A percentile compares a stretch with the other conserved stretches of the same genome.
Conservation (phyloP, 306 rosid species). For the Cicer chorassanicum region DNA sequence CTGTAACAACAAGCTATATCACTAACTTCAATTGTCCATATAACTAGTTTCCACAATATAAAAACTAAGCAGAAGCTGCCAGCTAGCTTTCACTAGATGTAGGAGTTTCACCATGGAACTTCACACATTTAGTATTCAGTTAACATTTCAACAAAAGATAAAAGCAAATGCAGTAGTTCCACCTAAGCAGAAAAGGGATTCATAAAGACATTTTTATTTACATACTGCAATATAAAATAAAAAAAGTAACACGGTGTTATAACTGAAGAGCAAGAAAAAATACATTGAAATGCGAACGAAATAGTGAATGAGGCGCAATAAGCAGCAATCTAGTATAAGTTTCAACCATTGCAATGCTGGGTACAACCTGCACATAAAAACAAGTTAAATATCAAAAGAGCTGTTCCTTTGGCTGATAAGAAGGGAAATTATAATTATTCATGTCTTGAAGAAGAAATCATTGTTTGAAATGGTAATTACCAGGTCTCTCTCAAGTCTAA, state of each 20-base stretch:
- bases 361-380: conserved; percentile 70
- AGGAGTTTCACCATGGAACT: conserved; percentile 27
- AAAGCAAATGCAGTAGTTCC: conserved; percentile 26
- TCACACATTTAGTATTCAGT: conserved; percentile 29
- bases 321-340: conserved; percentile 89
- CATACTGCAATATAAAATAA: conserved; percentile 10
- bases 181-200: conserved; percentile 13
- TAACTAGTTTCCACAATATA: conserved; percentile 31
- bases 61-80: conserved; percentile 9
- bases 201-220: conserved; percentile 13
- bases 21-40: conserved; percentile 22
- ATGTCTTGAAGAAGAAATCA: conserved; percentile 37
- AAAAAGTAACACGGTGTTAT: conserved; percentile 17
- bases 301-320: conserved; percentile 82
- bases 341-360: conserved; percentile 97
- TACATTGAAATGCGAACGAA: conserved; percentile 95
- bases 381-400: conserved; percentile 40
- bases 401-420: conserved; percentile 35
- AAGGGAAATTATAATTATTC: conserved; percentile 27
- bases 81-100: conserved; percentile 20
- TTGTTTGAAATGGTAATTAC: conserved; percentile 12
- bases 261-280: conserved; percentile 41
- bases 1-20: conserved; percentile 30
- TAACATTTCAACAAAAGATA: conserved; percentile 35
- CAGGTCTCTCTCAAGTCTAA: conserved; percentile 7